Evolutionary conservation across 768 basidiomycete species (phyloP).

Genomic region (Saitozyma sp.): DNA sequence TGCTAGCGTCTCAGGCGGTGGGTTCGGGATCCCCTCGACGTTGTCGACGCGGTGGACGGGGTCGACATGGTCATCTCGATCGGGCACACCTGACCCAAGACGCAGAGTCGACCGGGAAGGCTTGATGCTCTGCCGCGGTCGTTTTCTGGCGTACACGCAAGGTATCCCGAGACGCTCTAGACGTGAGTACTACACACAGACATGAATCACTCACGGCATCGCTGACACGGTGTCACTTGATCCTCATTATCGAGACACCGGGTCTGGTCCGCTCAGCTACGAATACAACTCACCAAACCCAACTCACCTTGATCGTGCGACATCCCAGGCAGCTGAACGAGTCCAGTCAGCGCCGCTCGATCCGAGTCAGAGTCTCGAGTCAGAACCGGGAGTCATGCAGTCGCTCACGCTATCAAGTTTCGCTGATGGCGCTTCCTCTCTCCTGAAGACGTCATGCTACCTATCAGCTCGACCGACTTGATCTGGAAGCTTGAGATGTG

Average conservation of each 20-base stretch:
- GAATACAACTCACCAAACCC: too few species aligned
- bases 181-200: background rate
- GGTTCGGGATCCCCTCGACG: too few species aligned
- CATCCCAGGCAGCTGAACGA: background rate
- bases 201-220: background rate
- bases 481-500: too few species aligned
- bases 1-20: too few species aligned
- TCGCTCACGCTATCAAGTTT: background rate
- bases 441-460: too few species aligned
- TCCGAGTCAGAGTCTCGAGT: too few species aligned
- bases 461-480: too few species aligned
- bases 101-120: too few species aligned
- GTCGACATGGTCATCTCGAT: too few species aligned
- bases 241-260: slow-evolving; percentile 1
- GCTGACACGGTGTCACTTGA: background rate
- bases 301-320: background rate
- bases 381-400: too few species aligned
- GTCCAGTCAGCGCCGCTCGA: background rate
- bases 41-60: too few species aligned
- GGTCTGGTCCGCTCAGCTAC: background rate
- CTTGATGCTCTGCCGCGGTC: background rate
- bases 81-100: too few species aligned
- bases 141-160: background rate
- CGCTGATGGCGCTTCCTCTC: background rate
- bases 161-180: background rate